Percentiles rank a stretch among this genome's conserved stretches.
phyloP scores from a whole-genome alignment of 1,139 yeast species.

The Sugiyamaella sp. region DNA sequence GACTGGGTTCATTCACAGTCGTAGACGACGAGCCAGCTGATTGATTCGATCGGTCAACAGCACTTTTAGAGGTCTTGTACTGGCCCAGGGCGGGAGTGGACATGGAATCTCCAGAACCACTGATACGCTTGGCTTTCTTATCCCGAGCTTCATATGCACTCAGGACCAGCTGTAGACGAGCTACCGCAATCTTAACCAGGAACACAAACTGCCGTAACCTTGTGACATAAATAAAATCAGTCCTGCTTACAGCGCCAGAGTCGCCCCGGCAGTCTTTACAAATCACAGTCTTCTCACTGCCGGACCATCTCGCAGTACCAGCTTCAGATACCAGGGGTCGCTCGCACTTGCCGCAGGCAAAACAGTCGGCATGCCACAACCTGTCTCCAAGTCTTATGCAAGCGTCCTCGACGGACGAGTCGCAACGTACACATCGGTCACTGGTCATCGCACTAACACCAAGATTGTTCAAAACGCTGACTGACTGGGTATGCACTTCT shows the following conservation, averaged over 20 bases:
- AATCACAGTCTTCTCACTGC: constrained; percentile 46
- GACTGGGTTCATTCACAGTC: constrained; percentile 19
- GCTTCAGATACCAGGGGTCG: constrained; percentile 34
- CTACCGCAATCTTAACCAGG: constrained; percentile 79
- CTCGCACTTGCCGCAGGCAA: constrained; percentile 53
- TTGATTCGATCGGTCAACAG: constrained; percentile 3
- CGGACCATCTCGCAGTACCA: constrained; percentile 51
- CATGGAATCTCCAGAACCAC: constrained; percentile 8
- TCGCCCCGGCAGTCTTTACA: constrained; percentile 56
- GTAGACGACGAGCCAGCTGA: constrained; percentile 21
- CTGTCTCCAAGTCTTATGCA: constrained; percentile 64
- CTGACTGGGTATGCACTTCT: constrained; percentile 47
- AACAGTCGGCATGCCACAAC: constrained; percentile 84
- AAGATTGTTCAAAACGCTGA: constrained; percentile 46
- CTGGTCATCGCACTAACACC: constrained; percentile 67
- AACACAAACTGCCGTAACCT: constrained; percentile 74
- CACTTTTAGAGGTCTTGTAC: constrained; percentile 4
- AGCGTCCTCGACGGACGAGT: constrained; percentile 76
- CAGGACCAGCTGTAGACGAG: constrained; percentile 75
- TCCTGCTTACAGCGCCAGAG: constrained; percentile 47
- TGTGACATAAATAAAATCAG: constrained; percentile 67
- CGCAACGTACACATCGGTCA: constrained; percentile 75
- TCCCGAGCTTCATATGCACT: constrained; percentile 45
- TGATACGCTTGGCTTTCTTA: constrained; percentile 24
- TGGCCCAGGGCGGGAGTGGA: constrained; percentile 18